These are phyloP conservation scores for Colletotrichum eleusines DNA, from an alignment of 2,329 filamentous ascomycete species.

Conservation along the genomic window DNA sequence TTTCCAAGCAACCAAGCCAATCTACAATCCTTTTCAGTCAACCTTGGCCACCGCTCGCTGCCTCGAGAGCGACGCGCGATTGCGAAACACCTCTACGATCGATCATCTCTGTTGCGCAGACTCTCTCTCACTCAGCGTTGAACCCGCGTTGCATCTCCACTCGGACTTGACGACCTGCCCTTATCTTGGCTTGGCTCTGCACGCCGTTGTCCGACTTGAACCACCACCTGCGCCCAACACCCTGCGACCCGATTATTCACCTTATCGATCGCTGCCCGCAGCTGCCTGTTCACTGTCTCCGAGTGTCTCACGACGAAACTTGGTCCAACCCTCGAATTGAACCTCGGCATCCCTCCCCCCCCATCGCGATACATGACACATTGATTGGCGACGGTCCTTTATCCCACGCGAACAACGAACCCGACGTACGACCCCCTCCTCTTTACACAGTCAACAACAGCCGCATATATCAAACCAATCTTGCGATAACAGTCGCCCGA, in stretches of 20 bases:
- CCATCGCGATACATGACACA: constrained; percentile 18
- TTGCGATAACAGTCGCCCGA: constrained; percentile 38
- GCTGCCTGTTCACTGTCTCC: neutral
- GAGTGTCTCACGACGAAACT: neutral
- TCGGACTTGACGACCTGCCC: constrained; percentile 26
- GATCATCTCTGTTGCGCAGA: constrained; percentile 15
- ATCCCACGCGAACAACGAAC: constrained; percentile 14
- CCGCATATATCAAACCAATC: neutral
- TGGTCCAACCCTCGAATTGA: constrained; percentile 14
- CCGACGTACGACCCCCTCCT: constrained; percentile 8
- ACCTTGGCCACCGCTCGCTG: neutral
- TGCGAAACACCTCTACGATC: neutral
- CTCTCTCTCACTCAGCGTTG: constrained; percentile 25
- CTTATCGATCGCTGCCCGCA: neutral
- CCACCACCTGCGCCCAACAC: constrained; percentile 15
- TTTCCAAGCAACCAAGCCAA: neutral
- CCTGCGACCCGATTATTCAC: constrained; percentile 10
- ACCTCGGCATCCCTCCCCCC: neutral
- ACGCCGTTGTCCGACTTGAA: constrained; percentile 27
- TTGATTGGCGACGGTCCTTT: constrained; percentile 20
- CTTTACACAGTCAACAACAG: constrained; percentile 8
- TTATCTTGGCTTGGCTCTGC: constrained; percentile 37
- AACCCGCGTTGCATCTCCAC: constrained; percentile 38
- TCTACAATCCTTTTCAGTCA: neutral
- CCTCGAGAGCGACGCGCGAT: neutral